Percentiles rank a stretch among this genome's conserved stretches.
Conservation (phyloP, 331 rosid species). For the Rosa hybrid region DNA sequence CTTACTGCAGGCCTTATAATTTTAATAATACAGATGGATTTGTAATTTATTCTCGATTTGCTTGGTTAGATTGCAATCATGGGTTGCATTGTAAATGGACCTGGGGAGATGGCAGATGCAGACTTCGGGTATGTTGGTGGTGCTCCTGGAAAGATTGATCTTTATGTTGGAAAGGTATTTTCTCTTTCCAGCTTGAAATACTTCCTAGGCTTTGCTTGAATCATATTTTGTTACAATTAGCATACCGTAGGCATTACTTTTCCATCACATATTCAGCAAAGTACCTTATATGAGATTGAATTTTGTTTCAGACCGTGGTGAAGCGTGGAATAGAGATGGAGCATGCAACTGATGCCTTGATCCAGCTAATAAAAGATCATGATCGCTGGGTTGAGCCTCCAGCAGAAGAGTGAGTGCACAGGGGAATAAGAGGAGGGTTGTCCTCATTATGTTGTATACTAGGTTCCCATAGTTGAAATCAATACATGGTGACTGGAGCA, state of each 20-base stretch:
- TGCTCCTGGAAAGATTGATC: conserved; percentile 97
- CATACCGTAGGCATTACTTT: neutral
- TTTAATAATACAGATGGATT: neutral
- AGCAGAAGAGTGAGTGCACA: conserved; percentile 49
- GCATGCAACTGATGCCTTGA: conserved; percentile 87
- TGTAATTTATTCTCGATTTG: conserved; percentile 8
- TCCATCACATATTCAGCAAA: neutral
- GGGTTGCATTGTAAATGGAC: conserved; percentile 99
- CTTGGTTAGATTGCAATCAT: conserved; percentile 88
- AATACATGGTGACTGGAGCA: conserved; percentile 3
- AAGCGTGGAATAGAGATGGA: conserved; percentile 95
- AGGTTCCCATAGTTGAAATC: neutral
- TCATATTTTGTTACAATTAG: neutral
- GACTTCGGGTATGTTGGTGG: conserved; percentile 99
- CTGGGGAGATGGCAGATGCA: conserved; percentile 99
- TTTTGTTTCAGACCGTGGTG: conserved; percentile 70
- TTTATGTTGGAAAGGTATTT: conserved; percentile 92
- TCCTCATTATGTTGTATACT: neutral
- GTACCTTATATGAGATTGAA: neutral
- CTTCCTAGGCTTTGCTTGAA: too few relatives aligned
- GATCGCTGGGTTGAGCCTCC: conserved; percentile 98
- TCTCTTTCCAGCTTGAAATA: conserved; percentile 1
- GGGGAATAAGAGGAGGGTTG: conserved; percentile 8
- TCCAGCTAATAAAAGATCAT: conserved; percentile 87
- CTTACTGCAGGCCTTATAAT: neutral